Base-by-base conservation (phyloP, 139 green algal species). In the Nannochloris sp. region DNA sequence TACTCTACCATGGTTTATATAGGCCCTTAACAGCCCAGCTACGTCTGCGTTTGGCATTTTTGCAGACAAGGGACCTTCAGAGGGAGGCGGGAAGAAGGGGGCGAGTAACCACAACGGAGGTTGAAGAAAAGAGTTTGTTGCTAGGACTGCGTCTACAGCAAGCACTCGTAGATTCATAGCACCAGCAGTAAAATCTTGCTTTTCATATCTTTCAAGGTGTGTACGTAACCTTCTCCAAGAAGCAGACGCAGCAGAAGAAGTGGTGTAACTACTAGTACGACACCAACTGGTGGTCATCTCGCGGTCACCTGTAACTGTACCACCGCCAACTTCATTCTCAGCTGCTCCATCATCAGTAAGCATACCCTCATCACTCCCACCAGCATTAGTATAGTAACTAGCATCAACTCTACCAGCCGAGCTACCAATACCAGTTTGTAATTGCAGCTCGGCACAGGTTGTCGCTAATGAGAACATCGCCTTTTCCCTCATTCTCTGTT, bases 71-170 rank as follows among this genome's bases (percentile, higher is more conserved):
- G 47, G 24, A 15, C 37, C 15, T 44, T 7, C 25, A 10, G 23
- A 38, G 3, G 15, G 8, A 30, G 32, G 25, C 30, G 23, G 27
- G 14, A 67, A 31, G 42, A 78, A 78, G 1, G 42, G 46, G 9
- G 29, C 47, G 35, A 76, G 57, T 38, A 82, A 64, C 75, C 75
- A 82, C 5, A 54, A 42, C 1, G 75, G 75, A 25, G 68, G 65
- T 14, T 13, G 24, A 14, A 69, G 15, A 1, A 32, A 8, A 33
- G 44, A 46, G n/a, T 76, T 46, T 3, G 45, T 33, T 0, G 44
- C 45, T 24, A 82, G 65, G 8, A 71, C 32, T 1, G 75, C 47
- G 0, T 79, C 71, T 39, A 67, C 14, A 8, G 60, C 68, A 13
- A 68, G 53, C 2, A 72, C n/a, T 24, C 67, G 66, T 58, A 80